phyloP scores from a whole-genome alignment of 768 basidiomycete species.

The Trametes cingulata region DNA sequence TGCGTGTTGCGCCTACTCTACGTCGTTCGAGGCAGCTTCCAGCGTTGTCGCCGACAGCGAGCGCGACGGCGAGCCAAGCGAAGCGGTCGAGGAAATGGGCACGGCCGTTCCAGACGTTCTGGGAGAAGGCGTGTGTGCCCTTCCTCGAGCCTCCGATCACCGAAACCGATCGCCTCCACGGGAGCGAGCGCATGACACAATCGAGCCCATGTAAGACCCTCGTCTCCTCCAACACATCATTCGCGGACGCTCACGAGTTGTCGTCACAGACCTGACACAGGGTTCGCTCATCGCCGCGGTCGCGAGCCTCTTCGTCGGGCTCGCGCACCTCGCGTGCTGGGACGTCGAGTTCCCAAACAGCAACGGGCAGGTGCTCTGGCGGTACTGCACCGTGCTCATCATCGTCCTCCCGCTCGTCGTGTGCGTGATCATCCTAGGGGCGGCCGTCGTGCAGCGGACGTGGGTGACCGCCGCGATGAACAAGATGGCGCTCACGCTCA shows the following conservation, averaged over 20 bases:
- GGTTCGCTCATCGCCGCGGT: slow-evolving; percentile 18
- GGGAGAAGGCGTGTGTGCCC: not conserved
- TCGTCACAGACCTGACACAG: slow-evolving; percentile 13
- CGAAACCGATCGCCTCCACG: slow-evolving; percentile 14
- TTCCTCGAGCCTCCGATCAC: slow-evolving; percentile 11
- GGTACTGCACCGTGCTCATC: slow-evolving; percentile 11
- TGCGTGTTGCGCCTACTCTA: slow-evolving; percentile 6
- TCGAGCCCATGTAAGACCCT: slow-evolving; percentile 17
- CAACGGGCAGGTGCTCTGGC: slow-evolving; percentile 20
- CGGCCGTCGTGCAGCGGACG: slow-evolving; percentile 10
- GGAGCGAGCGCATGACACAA: slow-evolving; percentile 16
- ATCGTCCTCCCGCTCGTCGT: slow-evolving; percentile 13
- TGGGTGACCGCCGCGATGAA: slow-evolving; percentile 22
- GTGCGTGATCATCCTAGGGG: slow-evolving; percentile 19
- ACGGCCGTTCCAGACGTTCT: not conserved
- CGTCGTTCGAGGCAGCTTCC: not conserved
- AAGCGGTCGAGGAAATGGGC: not conserved
- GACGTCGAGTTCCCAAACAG: slow-evolving; percentile 21
- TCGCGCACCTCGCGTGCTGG: slow-evolving; percentile 22
- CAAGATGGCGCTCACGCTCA: slow-evolving; percentile 16
- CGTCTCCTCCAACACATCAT: not conserved
- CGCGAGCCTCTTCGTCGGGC: slow-evolving; percentile 13
- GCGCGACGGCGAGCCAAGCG: not conserved
- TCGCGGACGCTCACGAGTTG: not conserved
- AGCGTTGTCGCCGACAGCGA: not conserved